These are phyloP conservation scores for Starmera quercuum DNA, from an alignment of 805 yeast genomes.

Conservation along the genomic window DNA sequence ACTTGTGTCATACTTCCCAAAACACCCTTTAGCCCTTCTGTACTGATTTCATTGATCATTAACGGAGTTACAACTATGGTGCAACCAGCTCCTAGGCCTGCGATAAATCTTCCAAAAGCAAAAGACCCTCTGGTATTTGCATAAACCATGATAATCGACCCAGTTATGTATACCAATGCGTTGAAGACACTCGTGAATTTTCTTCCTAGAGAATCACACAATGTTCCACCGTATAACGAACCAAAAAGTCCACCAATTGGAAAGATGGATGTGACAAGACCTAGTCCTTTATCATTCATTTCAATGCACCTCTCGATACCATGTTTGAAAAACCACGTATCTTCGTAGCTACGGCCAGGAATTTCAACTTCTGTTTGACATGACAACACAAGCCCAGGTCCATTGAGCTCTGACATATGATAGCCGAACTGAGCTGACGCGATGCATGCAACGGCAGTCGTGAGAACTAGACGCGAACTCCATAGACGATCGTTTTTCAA, in stretches of 20 bases:
- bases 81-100: slow-evolving; percentile 85
- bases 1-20: slow-evolving; percentile 90
- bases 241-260: slow-evolving; percentile 81
- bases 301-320: slow-evolving; percentile 48
- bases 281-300: slow-evolving; percentile 50
- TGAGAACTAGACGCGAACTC: slow-evolving; percentile 22
- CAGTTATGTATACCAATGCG: slow-evolving; percentile 44
- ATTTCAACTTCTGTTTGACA: slow-evolving; percentile 32
- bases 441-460: slow-evolving; percentile 56
- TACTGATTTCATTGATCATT: slow-evolving; percentile 74
- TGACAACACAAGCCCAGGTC: slow-evolving; percentile 68
- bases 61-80: slow-evolving; percentile 83
- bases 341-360: slow-evolving; percentile 16
- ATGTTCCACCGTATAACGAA: slow-evolving; percentile 56
- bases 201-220: slow-evolving; percentile 65
- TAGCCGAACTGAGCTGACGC: slow-evolving; percentile 89
- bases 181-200: slow-evolving; percentile 44
- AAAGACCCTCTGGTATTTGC: slow-evolving; percentile 37
- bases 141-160: slow-evolving; percentile 53
- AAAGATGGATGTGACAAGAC: slow-evolving; percentile 69
- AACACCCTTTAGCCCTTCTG: slow-evolving; percentile 58
- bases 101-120: slow-evolving; percentile 61
- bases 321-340: slow-evolving; percentile 25
- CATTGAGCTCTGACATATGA: slow-evolving; percentile 91
- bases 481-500: slow-evolving; percentile 2